Evolutionary conservation across 148 eudicot species (phyloP), one percentile per base, ranked within the genome.

Genomic region (Dianthus caryophyllus): DNA sequence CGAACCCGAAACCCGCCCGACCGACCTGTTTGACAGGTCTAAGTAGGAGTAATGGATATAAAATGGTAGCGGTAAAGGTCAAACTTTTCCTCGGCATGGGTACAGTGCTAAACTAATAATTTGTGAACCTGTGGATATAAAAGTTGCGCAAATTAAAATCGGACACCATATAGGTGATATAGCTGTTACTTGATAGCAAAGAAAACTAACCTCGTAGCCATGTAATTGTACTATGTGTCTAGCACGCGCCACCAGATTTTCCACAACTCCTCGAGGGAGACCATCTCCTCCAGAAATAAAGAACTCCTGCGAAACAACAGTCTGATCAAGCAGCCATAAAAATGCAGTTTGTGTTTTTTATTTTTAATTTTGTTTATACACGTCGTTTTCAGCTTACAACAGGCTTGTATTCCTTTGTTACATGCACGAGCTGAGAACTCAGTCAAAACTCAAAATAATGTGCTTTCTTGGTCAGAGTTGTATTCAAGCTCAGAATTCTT

Each of bases 231-330:
- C 71, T 60, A 90, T 81, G 69, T 82, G 91, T 46, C 96, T 93
- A 64, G 83, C 87, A 56, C 74, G 88, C 47, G 89, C 86, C 24
- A 95, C 87, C 61, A 85, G 82, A 82, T 94, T 94, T 76, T 95
- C 97, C 66, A 95, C 99, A 41, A 90, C 91, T 72, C 99, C 99
- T 27, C 99, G 93, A 74, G 99, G 99, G 70, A 95, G 96, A 29
- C 99, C 97, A 78, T 90, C 99, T 73, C 99, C 99, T 68, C 96
- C 97, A 75, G 97, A 95, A 70, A 95, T 95, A 57, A 95, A 95
- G 77, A 95, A 88, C 69, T 95, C 99, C 99, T 95, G 78, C 26
- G 44, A 72, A 66, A 41, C 15, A 10, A 24, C 18, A 21, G 39
- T 30, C 21, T 39, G 49, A 71, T 71, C 20, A 72, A 29, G 46